Conservation (phyloP, 148 eudicot genomes). For the Chenopodium album region DNA sequence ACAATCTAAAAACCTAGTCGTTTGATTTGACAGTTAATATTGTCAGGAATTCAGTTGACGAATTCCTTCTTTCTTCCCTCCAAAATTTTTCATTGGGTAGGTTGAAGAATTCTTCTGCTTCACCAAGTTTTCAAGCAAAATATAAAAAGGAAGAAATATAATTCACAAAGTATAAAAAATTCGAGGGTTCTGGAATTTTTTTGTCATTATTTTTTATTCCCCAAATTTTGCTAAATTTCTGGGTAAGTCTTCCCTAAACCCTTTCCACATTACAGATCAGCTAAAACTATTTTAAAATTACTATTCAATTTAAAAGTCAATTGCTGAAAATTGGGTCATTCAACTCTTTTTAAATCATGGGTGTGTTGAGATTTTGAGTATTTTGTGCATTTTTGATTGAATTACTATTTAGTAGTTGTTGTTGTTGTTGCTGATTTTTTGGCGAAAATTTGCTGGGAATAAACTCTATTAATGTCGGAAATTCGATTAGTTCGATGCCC, state of each 20-base stretch:
- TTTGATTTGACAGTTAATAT: background rate
- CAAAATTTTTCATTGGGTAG: slow-evolving; percentile 5
- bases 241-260: slow-evolving; percentile 11
- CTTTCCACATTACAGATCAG: background rate
- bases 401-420: background rate
- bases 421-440: background rate
- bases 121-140: no score
- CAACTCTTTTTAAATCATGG: background rate
- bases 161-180: background rate
- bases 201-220: background rate
- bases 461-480: slow-evolving; percentile 49
- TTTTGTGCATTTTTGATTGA: background rate
- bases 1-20: background rate
- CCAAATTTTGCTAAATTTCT: background rate
- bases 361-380: background rate
- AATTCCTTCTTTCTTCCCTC: slow-evolving; percentile 24
- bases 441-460: background rate
- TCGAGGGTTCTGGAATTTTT: background rate
- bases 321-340: background rate
- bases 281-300: background rate
- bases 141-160: background rate
- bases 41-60: slow-evolving; percentile 16
- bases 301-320: background rate
- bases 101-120: background rate
- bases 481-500: slow-evolving; percentile 82